Base-by-base conservation (phyloP, 495 filamentous ascomycete genomes). In the Trichoderma erinaceum region DNA sequence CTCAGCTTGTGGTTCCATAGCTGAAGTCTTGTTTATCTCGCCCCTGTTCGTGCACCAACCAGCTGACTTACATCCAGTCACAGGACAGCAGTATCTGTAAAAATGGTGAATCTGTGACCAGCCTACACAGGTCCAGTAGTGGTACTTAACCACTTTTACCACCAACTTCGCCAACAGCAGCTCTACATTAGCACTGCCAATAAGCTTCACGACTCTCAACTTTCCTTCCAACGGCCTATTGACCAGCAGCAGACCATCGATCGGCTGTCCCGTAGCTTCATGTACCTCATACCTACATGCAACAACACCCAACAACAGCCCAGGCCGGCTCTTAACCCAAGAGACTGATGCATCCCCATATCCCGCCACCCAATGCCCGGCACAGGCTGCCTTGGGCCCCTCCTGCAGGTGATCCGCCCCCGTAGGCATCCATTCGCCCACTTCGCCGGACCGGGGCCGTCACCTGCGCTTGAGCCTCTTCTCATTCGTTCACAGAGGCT, bases 371-470 rank as follows among this genome's bases (percentile, higher is more conserved):
- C 50, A 56, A 56, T 56, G 50, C 50, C 50, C 50, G 10, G 50
- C 50, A 25, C 29, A 56, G 50, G 7, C 50, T 56, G 50, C 50
- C 50, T 56, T 56, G 50, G 18, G 10, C 50, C 21, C 44, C 7
- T 48, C 15, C n/a, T 56, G 50, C 50, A 56, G 50, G 50, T 56
- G 50, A 56, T 56, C 18, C 44, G 44, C n/a, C 50, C 50, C 23
- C 16, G 18, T n/a, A 25, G 21, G 21, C 18, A 56, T n/a, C 50
- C 50, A 56, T 25, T 25, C 18, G 23, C 50, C 50, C 50, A 25
- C 50, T 56, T 48, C 27, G 23, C 50, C 50, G 18, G 18, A 25
- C n/a, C 50, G 10, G 23, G 10, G 50, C 50, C 50, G 50, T 56
- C 50, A 56, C 50, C 50, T 56, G 50, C 50, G 10, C 18, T 21